phyloP scores from a whole-genome alignment of 495 filamentous ascomycete species.

The Daldinia concentrica region DNA sequence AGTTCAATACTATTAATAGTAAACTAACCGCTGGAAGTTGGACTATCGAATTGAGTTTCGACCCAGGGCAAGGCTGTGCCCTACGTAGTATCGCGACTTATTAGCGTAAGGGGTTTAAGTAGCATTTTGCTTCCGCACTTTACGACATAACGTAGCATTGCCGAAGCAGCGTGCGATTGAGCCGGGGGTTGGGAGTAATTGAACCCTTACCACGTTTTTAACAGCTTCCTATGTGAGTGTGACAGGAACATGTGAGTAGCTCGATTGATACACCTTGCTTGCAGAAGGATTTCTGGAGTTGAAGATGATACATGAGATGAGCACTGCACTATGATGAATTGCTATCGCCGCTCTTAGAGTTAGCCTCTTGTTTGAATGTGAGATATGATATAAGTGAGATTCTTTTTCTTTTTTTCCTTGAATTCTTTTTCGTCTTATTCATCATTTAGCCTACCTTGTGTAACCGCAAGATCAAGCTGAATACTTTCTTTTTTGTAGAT shows the following conservation, averaged over 20 bases:
- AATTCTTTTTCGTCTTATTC: background rate
- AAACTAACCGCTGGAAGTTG: background rate
- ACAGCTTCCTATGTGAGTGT: background rate
- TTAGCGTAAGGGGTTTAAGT: background rate
- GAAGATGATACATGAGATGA: background rate
- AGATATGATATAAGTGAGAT: background rate
- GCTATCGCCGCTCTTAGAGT: background rate
- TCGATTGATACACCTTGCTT: background rate
- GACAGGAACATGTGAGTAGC: background rate
- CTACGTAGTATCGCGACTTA: background rate
- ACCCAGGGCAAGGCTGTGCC: background rate
- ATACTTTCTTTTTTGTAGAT: background rate
- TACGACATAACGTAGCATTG: background rate
- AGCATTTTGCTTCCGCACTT: background rate
- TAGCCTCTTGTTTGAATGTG: background rate
- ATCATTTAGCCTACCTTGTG: background rate
- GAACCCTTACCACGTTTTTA: background rate
- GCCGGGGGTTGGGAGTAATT: background rate
- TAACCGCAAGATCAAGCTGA: background rate
- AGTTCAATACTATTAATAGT: background rate
- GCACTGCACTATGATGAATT: background rate
- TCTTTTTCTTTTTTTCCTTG: background rate
- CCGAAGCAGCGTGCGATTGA: background rate
- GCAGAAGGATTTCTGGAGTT: background rate
- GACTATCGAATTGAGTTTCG: no score